phyloP scores from a whole-genome alignment of 2,329 filamentous ascomycete genomes.

The Hysterium pulicare region DNA sequence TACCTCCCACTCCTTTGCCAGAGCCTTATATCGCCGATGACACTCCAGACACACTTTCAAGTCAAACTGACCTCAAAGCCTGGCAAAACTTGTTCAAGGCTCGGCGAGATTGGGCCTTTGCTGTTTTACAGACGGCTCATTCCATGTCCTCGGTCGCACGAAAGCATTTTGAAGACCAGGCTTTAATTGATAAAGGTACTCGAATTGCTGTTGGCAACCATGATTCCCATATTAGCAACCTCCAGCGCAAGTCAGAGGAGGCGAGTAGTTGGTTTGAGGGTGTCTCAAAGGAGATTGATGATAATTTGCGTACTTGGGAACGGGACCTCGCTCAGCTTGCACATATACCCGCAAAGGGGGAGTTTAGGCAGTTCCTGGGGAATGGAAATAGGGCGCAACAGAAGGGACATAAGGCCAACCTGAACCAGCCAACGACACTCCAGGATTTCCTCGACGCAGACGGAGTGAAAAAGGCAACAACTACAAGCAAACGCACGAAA shows the following conservation, averaged over 20 bases:
- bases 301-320: slow-evolving; percentile 65
- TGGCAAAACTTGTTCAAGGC: slow-evolving; percentile 86
- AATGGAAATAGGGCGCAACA: slow-evolving; percentile 30
- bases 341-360: slow-evolving; percentile 60
- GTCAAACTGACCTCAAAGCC: slow-evolving; percentile 75
- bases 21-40: slow-evolving; percentile 58
- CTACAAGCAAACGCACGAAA: slow-evolving; percentile 61
- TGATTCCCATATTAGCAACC: slow-evolving; percentile 67
- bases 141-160: slow-evolving; percentile 61
- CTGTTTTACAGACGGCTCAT: slow-evolving; percentile 65
- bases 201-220: slow-evolving; percentile 84
- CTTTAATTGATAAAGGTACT: slow-evolving; percentile 73
- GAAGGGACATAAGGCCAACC: slow-evolving; percentile 20
- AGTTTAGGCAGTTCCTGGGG: slow-evolving; percentile 56
- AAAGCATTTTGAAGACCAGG: slow-evolving; percentile 68
- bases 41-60: slow-evolving; percentile 75
- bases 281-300: slow-evolving; percentile 64
- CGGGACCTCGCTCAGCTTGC: slow-evolving; percentile 63
- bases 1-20: slow-evolving; percentile 54
- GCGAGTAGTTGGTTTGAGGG: slow-evolving; percentile 68
- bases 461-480: slow-evolving; percentile 68
- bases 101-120: slow-evolving; percentile 74
- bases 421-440: slow-evolving; percentile 22
- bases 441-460: slow-evolving; percentile 67
- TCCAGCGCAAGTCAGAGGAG: slow-evolving; percentile 70